Evolutionary conservation across 2,329 filamentous ascomycete species (phyloP), one percentile per base, ranked within the genome.

Genomic region (Claviceps sp.): DNA sequence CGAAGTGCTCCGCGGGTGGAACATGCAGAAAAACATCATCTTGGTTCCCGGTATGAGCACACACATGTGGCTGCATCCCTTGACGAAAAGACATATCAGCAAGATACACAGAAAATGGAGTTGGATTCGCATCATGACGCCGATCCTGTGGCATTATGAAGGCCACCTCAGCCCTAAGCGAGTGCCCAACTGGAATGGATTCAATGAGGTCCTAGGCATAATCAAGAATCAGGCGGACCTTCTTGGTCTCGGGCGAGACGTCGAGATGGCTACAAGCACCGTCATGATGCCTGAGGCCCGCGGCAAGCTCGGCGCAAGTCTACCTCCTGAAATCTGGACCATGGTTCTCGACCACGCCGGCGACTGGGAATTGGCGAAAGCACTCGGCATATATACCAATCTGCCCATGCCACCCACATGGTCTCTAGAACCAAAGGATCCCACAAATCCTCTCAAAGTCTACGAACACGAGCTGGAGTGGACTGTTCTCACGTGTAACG

Each of bases 291-390:
- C 64, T 0, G 66, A 63, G 22, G 61, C 58, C 45, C 62, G 63
- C 39, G 61, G 63, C 43, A 63, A 59, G 52, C 59, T 65, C 47
- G 68, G 68, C 51, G 68, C 68, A 20, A 71, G 71, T 43, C 71
- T 97, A 1, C 91, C 91, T 0, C 81, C 86, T 0, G 91, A 97
- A 67, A 77, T 96, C 40, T 95, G 90, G 88, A 85, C 85, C 36
- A 85, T 91, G 52, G 85, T 97, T 47, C 80, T 96, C 44, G 86
- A 94, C 57, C 81, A 84, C 55, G 80, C 89, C 0, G 82, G 82
- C 44, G 91, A 97, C 65, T 97, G 91, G 91, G 91, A 96, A 67
- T 74, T 94, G 20, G 86, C 91, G 9, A 83, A 83, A 57, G 84
- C 86, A 0, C 73, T 96, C 5, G 83, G 86, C 52, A 79, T 96